Evolutionary conservation across 257 asterid species (phyloP).

Genomic region (Prunella vulgaris): DNA sequence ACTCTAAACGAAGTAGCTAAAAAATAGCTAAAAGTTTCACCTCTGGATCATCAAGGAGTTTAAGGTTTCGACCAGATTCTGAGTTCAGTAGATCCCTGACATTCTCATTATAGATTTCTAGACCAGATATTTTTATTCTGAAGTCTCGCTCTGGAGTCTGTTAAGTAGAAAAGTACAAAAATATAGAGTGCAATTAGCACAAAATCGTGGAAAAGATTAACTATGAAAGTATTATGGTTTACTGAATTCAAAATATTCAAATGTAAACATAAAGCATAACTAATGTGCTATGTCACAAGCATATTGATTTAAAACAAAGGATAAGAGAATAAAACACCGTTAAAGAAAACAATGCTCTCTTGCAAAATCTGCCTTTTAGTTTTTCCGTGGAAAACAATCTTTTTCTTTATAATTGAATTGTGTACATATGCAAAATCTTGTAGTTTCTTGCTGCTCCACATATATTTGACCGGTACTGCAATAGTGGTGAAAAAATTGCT

Average conservation of each 20-base stretch:
- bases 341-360: not conserved
- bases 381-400: not conserved
- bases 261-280: not conserved
- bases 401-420: not conserved
- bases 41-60: constrained; percentile 95
- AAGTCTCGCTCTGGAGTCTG: constrained; percentile 95
- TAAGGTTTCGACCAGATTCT: constrained; percentile 83
- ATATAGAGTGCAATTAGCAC: not conserved
- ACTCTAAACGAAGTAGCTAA: not conserved
- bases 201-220: not conserved
- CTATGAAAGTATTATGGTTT: not conserved
- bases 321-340: not conserved
- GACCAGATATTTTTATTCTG: constrained; percentile 77
- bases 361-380: not conserved
- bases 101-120: constrained; percentile 88
- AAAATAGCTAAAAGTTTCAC: constrained; percentile 31
- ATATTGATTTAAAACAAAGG: not conserved
- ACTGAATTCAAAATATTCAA: not conserved
- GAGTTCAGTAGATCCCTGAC: constrained; percentile 84
- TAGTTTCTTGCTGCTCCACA: not conserved
- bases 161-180: constrained; percentile 7
- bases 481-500: not conserved
- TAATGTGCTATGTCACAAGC: not conserved
- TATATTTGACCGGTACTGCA: not conserved
- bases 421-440: not conserved